A percentile compares a stretch with the other conserved stretches of the same genome.
Conservation (phyloP, 768 basidiomycete genomes). For the Hygrocybe punicea region DNA sequence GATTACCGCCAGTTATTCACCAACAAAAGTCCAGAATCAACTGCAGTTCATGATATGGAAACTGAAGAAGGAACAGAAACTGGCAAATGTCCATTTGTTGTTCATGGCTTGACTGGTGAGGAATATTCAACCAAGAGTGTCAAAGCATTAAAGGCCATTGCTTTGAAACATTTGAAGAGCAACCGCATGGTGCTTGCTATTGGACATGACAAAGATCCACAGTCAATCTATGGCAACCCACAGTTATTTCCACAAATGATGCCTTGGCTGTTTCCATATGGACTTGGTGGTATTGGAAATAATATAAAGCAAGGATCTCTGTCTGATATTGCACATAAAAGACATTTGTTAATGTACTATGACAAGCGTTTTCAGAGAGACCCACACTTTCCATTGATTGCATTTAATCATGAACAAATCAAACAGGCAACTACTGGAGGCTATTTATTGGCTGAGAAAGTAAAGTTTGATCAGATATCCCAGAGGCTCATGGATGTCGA, state of each 20-base stretch:
- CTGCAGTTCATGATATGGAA: constrained; percentile 17
- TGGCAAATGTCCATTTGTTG: constrained; percentile 26
- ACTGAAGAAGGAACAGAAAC: constrained; percentile 19
- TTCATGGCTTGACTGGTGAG: constrained; percentile 26
- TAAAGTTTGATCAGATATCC: no score
- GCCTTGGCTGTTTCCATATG: constrained; percentile 43
- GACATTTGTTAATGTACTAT: constrained; percentile 22
- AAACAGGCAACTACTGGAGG: constrained; percentile 21
- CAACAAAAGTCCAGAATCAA: constrained; percentile 8
- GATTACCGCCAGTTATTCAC: constrained; percentile 7
- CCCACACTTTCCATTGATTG: constrained; percentile 23
- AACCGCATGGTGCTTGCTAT: constrained; percentile 17
- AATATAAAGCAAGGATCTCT: not conserved
- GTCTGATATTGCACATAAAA: constrained; percentile 23
- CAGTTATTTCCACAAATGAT: constrained; percentile 30
- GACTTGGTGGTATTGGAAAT: constrained; percentile 28
- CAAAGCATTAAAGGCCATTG: constrained; percentile 14
- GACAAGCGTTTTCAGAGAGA: constrained; percentile 31
- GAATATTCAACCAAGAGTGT: constrained; percentile 10
- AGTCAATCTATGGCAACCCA: constrained; percentile 25
- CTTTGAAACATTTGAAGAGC: constrained; percentile 14
- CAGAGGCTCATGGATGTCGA: no score
- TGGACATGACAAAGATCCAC: constrained; percentile 14
- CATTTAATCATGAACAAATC: constrained; percentile 33
- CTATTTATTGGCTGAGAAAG: constrained; percentile 25